Percentiles rank a stretch among this genome's conserved stretches.
Evolutionary conservation across 2,329 filamentous ascomycete species (phyloP).

Genomic region (Huntiella bhutanensis): DNA sequence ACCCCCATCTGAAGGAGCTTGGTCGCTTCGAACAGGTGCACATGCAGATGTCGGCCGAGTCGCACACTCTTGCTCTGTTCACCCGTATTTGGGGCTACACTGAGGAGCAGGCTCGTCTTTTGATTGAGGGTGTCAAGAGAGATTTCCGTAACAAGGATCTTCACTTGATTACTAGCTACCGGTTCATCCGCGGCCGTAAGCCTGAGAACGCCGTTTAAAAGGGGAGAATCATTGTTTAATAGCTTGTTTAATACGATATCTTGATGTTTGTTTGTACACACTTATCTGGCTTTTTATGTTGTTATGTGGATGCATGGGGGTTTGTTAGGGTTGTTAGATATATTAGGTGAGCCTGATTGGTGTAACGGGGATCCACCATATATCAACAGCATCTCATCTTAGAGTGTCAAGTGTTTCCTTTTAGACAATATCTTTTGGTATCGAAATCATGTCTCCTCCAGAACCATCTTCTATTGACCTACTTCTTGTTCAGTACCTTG

Average conservation of each 20-base stretch:
- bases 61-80: slow-evolving; percentile 23
- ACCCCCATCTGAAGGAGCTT: slow-evolving; percentile 20
- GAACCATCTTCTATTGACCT: slow-evolving; percentile 30
- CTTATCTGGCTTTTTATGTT: no score
- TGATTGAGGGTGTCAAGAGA: slow-evolving; percentile 25
- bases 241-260: no score
- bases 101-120: slow-evolving; percentile 22
- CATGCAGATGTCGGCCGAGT: slow-evolving; percentile 26
- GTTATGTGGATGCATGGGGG: no score
- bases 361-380: background rate
- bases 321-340: no score
- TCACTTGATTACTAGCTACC: slow-evolving; percentile 19
- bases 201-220: background rate
- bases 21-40: slow-evolving; percentile 21
- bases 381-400: background rate
- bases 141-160: slow-evolving; percentile 20
- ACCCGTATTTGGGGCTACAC: slow-evolving; percentile 21
- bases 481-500: slow-evolving; percentile 46
- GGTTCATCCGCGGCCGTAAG: slow-evolving; percentile 18
- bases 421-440: background rate
- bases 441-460: slow-evolving; percentile 13
- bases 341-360: no score
- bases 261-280: no score
- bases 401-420: background rate
- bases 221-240: no score